Percentiles rank a stretch among this genome's conserved stretches.
Conservation (phyloP, 1,284 basidiomycete species). For the Coniferiporia sulphurascens region DNA sequence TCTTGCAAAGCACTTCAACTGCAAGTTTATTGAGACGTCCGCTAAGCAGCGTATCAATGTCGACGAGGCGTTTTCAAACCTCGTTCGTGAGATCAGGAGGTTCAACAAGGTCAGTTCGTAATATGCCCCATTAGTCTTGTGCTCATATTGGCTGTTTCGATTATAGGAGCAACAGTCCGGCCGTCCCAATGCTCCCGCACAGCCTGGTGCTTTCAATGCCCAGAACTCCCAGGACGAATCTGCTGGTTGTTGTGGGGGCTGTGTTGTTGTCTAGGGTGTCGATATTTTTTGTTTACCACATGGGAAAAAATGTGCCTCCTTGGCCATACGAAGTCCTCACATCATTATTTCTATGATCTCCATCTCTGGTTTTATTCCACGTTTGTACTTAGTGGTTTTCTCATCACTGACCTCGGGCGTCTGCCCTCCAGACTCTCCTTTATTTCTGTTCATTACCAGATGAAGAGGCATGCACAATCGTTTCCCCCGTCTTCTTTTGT, state of each 20-base stretch:
- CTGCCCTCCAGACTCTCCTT: background rate
- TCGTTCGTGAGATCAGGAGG: slow-evolving; percentile 94
- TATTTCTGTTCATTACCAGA: background rate
- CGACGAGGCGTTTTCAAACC: slow-evolving; percentile 96
- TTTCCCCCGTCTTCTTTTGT: background rate
- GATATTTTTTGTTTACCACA: background rate
- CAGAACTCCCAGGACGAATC: slow-evolving; percentile 51
- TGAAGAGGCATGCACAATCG: background rate
- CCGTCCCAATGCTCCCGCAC: slow-evolving; percentile 42
- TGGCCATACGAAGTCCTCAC: background rate
- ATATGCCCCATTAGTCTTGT: background rate
- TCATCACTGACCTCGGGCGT: background rate
- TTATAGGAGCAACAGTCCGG: slow-evolving; percentile 57
- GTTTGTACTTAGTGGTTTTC: slow-evolving; percentile 12
- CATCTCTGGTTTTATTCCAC: background rate
- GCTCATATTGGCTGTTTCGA: slow-evolving; percentile 20
- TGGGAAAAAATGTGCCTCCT: background rate
- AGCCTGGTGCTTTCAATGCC: slow-evolving; percentile 38
- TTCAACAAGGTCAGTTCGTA: slow-evolving; percentile 77
- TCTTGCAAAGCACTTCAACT: slow-evolving; percentile 93
- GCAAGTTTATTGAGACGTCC: slow-evolving; percentile 97
- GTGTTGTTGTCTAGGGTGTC: slow-evolving; percentile 51
- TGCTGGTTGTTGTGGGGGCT: slow-evolving; percentile 68
- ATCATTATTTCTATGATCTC: background rate
- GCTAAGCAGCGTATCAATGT: slow-evolving; percentile 99